These are phyloP conservation scores for Phlebiopsis gigantea DNA, from an alignment of 768 basidiomycete genomes.

Conservation along the genomic window DNA sequence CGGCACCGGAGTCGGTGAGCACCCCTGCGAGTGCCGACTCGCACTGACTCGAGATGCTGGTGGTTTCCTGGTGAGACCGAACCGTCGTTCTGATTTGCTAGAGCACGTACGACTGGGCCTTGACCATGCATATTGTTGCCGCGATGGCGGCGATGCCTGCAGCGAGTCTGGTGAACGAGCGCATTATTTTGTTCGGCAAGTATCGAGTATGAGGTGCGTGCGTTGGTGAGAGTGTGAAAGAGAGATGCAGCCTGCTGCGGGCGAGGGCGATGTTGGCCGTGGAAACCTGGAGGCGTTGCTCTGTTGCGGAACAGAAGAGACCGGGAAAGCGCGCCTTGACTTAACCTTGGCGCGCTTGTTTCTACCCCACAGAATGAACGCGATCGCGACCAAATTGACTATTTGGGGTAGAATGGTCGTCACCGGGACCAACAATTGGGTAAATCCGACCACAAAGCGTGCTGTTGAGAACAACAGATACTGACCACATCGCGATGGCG, in stretches of 20 bases:
- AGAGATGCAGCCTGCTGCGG: neutral
- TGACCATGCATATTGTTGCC: conserved; percentile 30
- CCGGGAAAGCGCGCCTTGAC: neutral
- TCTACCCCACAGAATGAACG: neutral
- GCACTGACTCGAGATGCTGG: conserved; percentile 45
- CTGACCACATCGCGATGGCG: neutral
- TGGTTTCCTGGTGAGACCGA: neutral
- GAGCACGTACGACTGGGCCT: conserved; percentile 40
- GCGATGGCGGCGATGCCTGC: conserved; percentile 21
- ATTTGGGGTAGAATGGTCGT: neutral
- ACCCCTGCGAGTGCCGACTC: conserved; percentile 39
- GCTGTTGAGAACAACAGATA: too few relatives aligned
- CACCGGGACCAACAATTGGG: too few relatives aligned
- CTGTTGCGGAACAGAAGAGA: neutral
- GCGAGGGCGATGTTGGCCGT: neutral
- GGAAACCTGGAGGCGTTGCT: neutral
- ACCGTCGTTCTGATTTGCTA: neutral
- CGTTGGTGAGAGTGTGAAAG: neutral
- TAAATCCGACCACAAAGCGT: too few relatives aligned
- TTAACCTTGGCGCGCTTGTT: neutral
- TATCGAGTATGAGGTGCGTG: neutral
- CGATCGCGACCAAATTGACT: neutral
- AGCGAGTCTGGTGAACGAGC: conserved; percentile 4
- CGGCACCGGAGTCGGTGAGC: conserved; percentile 35
- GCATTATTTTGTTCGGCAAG: neutral